A percentile compares a stretch with the other conserved stretches of the same genome.
Conservation (phyloP, 176 grass and related monocot species). For the Dendrocalamus sinicus region DNA sequence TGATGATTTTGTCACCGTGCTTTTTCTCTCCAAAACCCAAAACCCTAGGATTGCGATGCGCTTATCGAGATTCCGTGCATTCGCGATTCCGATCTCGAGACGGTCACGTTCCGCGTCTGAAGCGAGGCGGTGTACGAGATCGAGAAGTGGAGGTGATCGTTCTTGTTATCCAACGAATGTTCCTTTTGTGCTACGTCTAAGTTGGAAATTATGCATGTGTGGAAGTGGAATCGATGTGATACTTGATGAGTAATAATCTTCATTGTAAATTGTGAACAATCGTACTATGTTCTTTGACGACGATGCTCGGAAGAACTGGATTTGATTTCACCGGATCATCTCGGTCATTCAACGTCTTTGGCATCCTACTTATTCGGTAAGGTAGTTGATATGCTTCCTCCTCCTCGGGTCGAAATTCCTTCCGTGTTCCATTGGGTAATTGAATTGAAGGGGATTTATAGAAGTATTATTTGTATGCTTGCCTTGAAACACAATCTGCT, state of each 20-base stretch:
- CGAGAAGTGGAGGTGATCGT: conserved; percentile 76
- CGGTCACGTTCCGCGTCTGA: conserved; percentile 70
- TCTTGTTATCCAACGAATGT: background rate
- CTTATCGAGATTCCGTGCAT: background rate
- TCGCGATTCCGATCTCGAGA: conserved; percentile 81
- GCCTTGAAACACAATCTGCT: conserved; percentile 59
- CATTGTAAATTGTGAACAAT: conserved; percentile 40
- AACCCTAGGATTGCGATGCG: background rate
- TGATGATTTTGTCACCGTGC: background rate
- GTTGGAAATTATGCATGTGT: background rate
- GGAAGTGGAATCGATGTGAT: background rate
- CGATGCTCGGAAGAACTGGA: conserved; percentile 70
- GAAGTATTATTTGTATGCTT: conserved; percentile 30
- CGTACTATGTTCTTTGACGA: conserved; percentile 81
- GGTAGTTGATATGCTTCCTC: conserved; percentile 58
- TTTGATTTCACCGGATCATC: conserved; percentile 89
- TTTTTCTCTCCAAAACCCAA: background rate
- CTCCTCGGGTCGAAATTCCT: background rate
- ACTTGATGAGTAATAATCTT: background rate
- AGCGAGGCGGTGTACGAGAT: conserved; percentile 74
- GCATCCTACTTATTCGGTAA: conserved; percentile 93
- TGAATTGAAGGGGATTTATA: background rate
- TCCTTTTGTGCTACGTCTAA: background rate
- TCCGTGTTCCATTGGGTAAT: background rate
- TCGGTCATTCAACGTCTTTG: conserved; percentile 83